Evolutionary conservation across 2,329 filamentous ascomycete species (phyloP).

Genomic region (Fusarium musae): DNA sequence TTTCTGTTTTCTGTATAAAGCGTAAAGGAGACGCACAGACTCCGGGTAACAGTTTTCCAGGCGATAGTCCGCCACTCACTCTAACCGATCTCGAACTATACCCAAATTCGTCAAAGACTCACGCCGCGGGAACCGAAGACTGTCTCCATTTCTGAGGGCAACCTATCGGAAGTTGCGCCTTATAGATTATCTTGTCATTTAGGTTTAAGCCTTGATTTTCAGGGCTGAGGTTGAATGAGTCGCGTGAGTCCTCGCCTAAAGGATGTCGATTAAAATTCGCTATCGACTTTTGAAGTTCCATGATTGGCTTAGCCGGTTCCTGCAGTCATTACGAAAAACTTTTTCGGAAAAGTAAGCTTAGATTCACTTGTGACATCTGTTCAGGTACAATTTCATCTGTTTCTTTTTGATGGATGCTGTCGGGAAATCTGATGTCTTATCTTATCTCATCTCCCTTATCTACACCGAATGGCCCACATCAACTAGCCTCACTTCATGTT

Average conservation of each 20-base stretch:
- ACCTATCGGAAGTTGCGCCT: background rate
- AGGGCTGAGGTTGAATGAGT: background rate
- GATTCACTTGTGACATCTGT: no score
- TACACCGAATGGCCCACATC: no score
- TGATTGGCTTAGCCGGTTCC: rapidly evolving
- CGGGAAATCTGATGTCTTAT: background rate
- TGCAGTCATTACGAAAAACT: background rate
- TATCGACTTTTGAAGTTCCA: no score
- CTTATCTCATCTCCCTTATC: background rate
- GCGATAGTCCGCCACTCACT: background rate
- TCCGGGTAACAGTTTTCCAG: background rate
- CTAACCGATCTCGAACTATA: rapidly evolving
- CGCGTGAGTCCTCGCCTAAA: background rate
- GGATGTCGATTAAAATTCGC: background rate
- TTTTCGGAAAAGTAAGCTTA: background rate
- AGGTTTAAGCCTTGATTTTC: background rate
- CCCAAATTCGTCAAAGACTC: background rate
- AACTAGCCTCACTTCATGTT: no score
- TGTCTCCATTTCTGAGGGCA: background rate
- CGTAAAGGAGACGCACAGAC: background rate
- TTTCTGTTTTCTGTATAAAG: background rate
- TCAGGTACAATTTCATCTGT: background rate
- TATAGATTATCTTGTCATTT: no score
- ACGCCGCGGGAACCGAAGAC: rapidly evolving
- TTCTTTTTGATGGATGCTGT: no score